These are phyloP conservation scores for Chrysoporthe puriensis DNA, from an alignment of 2,329 filamentous ascomycete species.

Conservation along the genomic window DNA sequence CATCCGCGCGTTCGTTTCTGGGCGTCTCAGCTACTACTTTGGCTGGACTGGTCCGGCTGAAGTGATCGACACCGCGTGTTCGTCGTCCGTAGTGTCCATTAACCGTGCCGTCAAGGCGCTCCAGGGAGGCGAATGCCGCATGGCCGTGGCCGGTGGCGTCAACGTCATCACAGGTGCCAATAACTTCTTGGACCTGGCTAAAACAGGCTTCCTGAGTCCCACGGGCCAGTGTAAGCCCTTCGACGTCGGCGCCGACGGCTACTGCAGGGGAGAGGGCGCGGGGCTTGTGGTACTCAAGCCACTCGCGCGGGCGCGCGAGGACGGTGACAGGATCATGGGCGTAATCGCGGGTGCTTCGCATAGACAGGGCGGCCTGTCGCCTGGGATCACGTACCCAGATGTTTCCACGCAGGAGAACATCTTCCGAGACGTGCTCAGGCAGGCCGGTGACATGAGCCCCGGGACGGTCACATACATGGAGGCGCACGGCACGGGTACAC, in stretches of 20 bases:
- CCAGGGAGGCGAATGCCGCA: slow-evolving; percentile 37
- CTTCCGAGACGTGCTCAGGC: slow-evolving; percentile 33
- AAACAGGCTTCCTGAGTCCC: slow-evolving; percentile 45
- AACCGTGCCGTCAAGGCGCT: slow-evolving; percentile 34
- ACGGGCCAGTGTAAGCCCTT: slow-evolving; percentile 54
- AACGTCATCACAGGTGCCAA: slow-evolving; percentile 40
- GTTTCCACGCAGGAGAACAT: slow-evolving; percentile 33
- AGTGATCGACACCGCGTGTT: slow-evolving; percentile 46
- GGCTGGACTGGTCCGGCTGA: slow-evolving; percentile 46
- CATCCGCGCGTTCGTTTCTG: slow-evolving; percentile 37
- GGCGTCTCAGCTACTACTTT: slow-evolving; percentile 43
- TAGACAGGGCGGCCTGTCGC: slow-evolving; percentile 40
- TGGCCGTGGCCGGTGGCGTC: slow-evolving; percentile 44
- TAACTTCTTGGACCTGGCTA: slow-evolving; percentile 38
- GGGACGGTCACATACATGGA: slow-evolving; percentile 38
- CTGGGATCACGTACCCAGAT: slow-evolving; percentile 35
- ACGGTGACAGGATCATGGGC: slow-evolving; percentile 53
- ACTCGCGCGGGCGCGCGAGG: slow-evolving; percentile 51
- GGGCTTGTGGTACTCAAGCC: slow-evolving; percentile 54
- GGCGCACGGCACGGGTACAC: slow-evolving; percentile 43
- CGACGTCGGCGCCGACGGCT: slow-evolving; percentile 54
- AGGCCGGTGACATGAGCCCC: slow-evolving; percentile 32
- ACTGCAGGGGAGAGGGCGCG: slow-evolving; percentile 55
- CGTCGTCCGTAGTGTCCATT: slow-evolving; percentile 41
- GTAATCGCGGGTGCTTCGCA: slow-evolving; percentile 42